Evolutionary conservation across 179 eudicot species (phyloP), one percentile per base, ranked within the genome.

Genomic region (Beta macrorhiza): DNA sequence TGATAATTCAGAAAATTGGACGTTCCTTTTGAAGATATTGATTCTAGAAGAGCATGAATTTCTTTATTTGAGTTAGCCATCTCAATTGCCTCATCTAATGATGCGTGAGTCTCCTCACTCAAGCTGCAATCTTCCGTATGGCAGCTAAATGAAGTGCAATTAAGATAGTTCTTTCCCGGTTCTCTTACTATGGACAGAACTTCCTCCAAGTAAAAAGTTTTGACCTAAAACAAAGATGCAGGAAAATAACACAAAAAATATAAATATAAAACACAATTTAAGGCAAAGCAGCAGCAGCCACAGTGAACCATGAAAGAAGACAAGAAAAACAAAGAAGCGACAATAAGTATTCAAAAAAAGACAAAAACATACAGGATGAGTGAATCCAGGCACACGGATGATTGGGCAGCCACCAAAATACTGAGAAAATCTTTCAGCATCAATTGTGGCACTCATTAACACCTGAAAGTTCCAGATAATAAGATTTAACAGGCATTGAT

Each of bases 391-490:
- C 58, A 94, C 97, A 73, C 89, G 90, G 83, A 97, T 90, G 77
- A 95, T 75, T n/a, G 99, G 95, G 75, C 94, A 93, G 87, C 97
- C 98, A 82, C 99, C 97, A 88, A 97, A 97, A 83, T 97, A 97
- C 37, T 89, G 81, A 61, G 99, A 94, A 87, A 93, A 97, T 51
- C 98, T 90, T 83, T 97, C 99, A 44, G 99, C 98, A 84, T 97
- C 98, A 76, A 97, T 77, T 17, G 99, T 97, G 70, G 99, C 99
- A 86, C 99, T 97, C 99, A 97, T 97, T 20, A 97, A 81, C 73
- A 97, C 91, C 99, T 97, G 88, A 67, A 78, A 79, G 82, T 49
- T 68, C 32, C 57, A 76, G 44, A 68, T 78, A 8, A 75, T 58
- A 72, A 76, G 52, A 75, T 2, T 8, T 45, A 37, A 77, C 22